Conservation (phyloP, 176 grass and related monocot species). For the Cenchrus fungigraminus region DNA sequence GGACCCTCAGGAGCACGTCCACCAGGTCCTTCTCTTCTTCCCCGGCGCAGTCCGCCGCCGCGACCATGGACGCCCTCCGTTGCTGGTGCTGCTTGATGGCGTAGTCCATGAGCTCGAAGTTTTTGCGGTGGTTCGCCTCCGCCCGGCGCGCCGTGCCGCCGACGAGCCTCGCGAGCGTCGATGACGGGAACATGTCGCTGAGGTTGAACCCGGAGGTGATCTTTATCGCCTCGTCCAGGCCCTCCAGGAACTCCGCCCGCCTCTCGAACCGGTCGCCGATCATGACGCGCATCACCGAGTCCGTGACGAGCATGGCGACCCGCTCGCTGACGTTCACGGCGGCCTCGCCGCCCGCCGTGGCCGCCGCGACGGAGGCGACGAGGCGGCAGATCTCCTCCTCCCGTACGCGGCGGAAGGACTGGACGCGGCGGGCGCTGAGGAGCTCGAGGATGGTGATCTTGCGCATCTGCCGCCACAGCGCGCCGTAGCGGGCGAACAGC, state of each 20-base stretch:
- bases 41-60: neutral
- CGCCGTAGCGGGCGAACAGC: slow-evolving; percentile 26
- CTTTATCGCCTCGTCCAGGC: neutral
- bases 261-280: slow-evolving; percentile 40
- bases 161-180: neutral
- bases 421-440: slow-evolving; percentile 48
- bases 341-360: neutral
- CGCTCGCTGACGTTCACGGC: slow-evolving; percentile 39
- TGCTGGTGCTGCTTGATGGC: slow-evolving; percentile 26
- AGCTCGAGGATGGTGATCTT: slow-evolving; percentile 39
- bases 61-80: neutral
- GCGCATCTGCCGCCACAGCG: slow-evolving; percentile 44
- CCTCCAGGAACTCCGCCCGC: neutral
- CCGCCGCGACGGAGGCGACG: slow-evolving; percentile 8
- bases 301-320: slow-evolving; percentile 17
- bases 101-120: slow-evolving; percentile 9
- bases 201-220: slow-evolving; percentile 2
- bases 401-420: slow-evolving; percentile 41
- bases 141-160: neutral
- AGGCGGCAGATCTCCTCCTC: slow-evolving; percentile 48
- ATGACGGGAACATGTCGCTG: slow-evolving; percentile 35
- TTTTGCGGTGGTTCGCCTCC: neutral
- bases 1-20: slow-evolving; percentile 35
- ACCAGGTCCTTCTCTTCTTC: neutral
- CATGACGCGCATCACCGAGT: slow-evolving; percentile 27